phyloP scores from a whole-genome alignment of 2,329 filamentous ascomycete species.

The Whalleya microplaca region DNA sequence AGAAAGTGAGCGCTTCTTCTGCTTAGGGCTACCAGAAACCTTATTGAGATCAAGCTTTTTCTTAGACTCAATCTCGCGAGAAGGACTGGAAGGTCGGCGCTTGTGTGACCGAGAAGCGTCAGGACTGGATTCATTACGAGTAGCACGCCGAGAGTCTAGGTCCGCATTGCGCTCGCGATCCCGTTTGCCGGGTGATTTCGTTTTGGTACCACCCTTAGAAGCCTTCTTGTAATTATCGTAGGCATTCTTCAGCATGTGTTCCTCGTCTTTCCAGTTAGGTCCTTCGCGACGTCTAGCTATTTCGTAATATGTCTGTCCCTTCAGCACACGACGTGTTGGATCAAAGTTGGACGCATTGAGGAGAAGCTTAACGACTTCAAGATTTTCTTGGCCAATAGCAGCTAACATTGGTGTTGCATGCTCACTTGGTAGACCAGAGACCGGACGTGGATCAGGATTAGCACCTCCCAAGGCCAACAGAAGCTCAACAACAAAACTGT shows the following conservation, averaged over 20 bases:
- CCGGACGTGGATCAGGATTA: conserved; percentile 69
- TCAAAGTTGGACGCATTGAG: conserved; percentile 79
- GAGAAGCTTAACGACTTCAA: conserved; percentile 81
- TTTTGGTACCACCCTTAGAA: conserved; percentile 52
- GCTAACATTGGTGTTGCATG: conserved; percentile 91
- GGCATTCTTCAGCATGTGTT: conserved; percentile 75
- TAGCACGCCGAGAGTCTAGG: conserved; percentile 46
- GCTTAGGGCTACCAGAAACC: conserved; percentile 48
- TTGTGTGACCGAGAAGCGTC: conserved; percentile 48
- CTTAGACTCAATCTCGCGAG: conserved; percentile 47
- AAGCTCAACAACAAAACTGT: conserved; percentile 84
- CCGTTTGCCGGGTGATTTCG: conserved; percentile 51
- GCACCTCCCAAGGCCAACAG: conserved; percentile 69
- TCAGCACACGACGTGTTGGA: conserved; percentile 75
- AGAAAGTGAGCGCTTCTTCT: conserved; percentile 52
- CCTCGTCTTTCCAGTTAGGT: conserved; percentile 88
- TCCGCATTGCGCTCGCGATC: conserved; percentile 47
- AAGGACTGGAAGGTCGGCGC: conserved; percentile 53
- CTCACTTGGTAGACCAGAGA: conserved; percentile 64
- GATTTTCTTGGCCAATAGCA: conserved; percentile 86
- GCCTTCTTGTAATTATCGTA: conserved; percentile 67
- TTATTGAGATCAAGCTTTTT: conserved; percentile 47
- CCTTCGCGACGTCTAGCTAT: conserved; percentile 82
- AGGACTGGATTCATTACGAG: conserved; percentile 49
- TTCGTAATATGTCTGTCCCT: conserved; percentile 83